Base-by-base conservation (phyloP, 192 early-diverging fungal species). In the Entophlyctis luteolus region DNA sequence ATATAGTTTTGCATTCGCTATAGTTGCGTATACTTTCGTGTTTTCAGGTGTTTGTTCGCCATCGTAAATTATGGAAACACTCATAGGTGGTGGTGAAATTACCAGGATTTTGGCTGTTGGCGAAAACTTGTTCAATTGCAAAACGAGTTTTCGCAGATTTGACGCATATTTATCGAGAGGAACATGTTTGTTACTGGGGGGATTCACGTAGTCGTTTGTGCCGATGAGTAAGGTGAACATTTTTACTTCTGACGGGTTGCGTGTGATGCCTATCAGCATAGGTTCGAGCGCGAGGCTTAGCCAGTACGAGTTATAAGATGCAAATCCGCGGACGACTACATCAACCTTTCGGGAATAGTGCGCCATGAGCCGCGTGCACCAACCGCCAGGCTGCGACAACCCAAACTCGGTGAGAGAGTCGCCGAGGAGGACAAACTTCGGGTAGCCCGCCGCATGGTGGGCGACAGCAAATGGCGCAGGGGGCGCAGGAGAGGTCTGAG, bases 201-300 rank as follows among this genome's bases (percentile, higher is more conserved):
- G 65, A 27, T 84, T 48, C 0, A 74, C 77, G 0, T 89, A 80
- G 69, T 94, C 93, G 67, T 93, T 92, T 4, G 93, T 81, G 20
- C 93, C 93, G 59, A 91, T 81, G 52, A 90, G 89, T 23, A 94
- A 66, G 25, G 79, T 80, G 67, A 91, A 57, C 25, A 91, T 76
- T n/a, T 59, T 42, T 18, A 42, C 37, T 3, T 5, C 10, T n/a
- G 37, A 28, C 12, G 57, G 14, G 4, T 39, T 8, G n/a, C 42
- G 42, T n/a, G 12, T n/a, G 42, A 45, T 14, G 12, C 42, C 42
- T 14, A 45, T 10, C 12, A 59, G 28, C 4, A 59, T 6, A 23
- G 36, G 36, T 12, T 14, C 3, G 34, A 59, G 4, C 12, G 57
- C 23, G 36, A 39, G 23, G 38, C 46, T 59, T 14, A 59, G 57